These are phyloP conservation scores for Neodidymelliopsis sp. DNA, from an alignment of 2,329 filamentous ascomycete species.

Conservation along the genomic window DNA sequence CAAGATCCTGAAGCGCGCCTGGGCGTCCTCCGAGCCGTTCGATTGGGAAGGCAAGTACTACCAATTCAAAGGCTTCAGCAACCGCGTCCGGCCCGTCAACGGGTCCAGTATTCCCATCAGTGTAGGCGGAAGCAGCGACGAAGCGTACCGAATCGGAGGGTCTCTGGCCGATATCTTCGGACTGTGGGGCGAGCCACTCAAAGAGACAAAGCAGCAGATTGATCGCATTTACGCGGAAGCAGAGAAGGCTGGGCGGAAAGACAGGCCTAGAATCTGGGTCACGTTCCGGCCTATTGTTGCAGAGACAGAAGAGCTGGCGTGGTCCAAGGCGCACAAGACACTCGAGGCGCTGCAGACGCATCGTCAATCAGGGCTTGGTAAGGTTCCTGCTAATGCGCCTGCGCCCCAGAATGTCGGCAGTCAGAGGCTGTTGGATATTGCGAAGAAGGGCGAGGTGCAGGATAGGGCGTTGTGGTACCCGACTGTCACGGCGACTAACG, in stretches of 20 bases:
- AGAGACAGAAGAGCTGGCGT: conserved; percentile 68
- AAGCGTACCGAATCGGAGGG: conserved; percentile 67
- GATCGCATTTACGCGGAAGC: conserved; percentile 67
- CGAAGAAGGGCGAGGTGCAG: conserved; percentile 23
- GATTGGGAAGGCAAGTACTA: conserved; percentile 69
- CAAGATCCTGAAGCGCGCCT: conserved; percentile 65
- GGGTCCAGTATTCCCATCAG: conserved; percentile 63
- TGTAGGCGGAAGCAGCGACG: conserved; percentile 66
- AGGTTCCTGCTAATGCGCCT: conserved; percentile 8
- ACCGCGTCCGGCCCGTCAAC: conserved; percentile 61
- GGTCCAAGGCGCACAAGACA: conserved; percentile 66
- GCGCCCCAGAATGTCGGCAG: conserved; percentile 20
- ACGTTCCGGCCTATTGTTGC: conserved; percentile 69
- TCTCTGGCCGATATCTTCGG: conserved; percentile 68
- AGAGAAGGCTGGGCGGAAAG: conserved; percentile 62
- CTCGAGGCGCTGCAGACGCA: conserved; percentile 61
- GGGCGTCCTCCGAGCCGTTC: conserved; percentile 64
- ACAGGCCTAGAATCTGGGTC: conserved; percentile 68
- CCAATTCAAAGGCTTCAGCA: conserved; percentile 66
- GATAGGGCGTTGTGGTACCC: conserved; percentile 25
- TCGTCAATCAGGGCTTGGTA: conserved; percentile 24
- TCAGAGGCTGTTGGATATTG: conserved; percentile 23
- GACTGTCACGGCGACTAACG: conserved; percentile 22
- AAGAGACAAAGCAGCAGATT: conserved; percentile 70
- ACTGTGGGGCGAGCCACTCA: conserved; percentile 69